Evolutionary conservation across 371 early-diverging fungal species (phyloP), one percentile per base, ranked within the genome.

Genomic region (Rhizomucor miehei): DNA sequence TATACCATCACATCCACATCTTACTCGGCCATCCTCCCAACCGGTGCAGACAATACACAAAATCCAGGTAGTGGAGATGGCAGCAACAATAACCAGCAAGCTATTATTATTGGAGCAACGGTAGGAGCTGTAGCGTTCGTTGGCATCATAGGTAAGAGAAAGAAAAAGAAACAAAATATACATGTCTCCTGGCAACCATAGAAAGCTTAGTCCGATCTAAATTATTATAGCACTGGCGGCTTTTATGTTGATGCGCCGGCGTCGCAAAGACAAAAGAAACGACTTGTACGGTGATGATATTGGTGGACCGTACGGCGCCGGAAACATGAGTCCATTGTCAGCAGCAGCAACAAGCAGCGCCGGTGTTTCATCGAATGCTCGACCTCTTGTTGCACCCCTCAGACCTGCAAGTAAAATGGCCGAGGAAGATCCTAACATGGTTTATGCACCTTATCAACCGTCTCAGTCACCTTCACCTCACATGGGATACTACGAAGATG

Each of bases 331-430:
- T 20, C 44, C 17, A 20, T 44, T 29, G n/a, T 29, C 53, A 34
- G 34, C 35, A 20, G 44, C 20, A 20, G 36, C 45, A 19, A 17
- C 45, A 4, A 23, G 25, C 44, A 41, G 54, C 19, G 24, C 54
- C 16, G 45, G 45, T 13, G 45, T 34, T 17, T 23, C 25, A 12
- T 29, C 35, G 9, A 54, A 54, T 45, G 54, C 54, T 19, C 54
- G 54, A 13, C 54, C 54, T 21, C 44, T 54, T 17, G 54, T 54
- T 11, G 54, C 54, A 8, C 54, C 54, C 11, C 35, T 54, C 14
- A 19, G 54, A 36, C 54, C 54, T 1, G 54, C 34, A 11, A 54
- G 54, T 44, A 54, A 54, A 45, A 45, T 44, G 35, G 54, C 20
- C 19, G 54, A 44, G 16, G 54, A 54, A 21, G 54, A 54, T 19